A percentile compares a stretch with the other conserved stretches of the same genome.
Evolutionary conservation across 2,329 filamentous ascomycete species (phyloP).

Genomic region (Claviceps cyperi): DNA sequence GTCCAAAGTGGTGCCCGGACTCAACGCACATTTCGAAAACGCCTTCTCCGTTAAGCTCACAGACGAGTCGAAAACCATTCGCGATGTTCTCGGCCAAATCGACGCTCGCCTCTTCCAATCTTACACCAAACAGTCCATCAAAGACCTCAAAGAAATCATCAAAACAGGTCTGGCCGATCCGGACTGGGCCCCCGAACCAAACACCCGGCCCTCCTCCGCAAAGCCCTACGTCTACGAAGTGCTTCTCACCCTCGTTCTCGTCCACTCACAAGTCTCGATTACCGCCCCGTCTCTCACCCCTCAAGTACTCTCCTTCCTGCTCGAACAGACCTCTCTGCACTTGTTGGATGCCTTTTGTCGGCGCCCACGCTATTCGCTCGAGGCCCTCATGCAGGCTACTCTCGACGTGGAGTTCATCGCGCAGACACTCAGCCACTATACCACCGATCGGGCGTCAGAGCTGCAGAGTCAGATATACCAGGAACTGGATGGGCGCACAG

Average conservation of each 20-base stretch:
- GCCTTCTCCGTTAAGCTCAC: slow-evolving; percentile 88
- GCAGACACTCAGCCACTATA: slow-evolving; percentile 83
- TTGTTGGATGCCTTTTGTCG: slow-evolving; percentile 69
- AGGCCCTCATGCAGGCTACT: slow-evolving; percentile 88
- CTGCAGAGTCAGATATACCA: slow-evolving; percentile 85
- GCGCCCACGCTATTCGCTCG: slow-evolving; percentile 55
- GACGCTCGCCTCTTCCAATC: slow-evolving; percentile 83
- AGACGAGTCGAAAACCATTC: slow-evolving; percentile 83
- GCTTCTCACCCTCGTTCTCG: slow-evolving; percentile 71
- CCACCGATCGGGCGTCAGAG: slow-evolving; percentile 65
- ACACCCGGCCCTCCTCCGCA: slow-evolving; percentile 54
- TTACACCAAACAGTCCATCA: slow-evolving; percentile 68
- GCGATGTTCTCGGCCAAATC: slow-evolving; percentile 80
- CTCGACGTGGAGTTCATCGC: slow-evolving; percentile 94
- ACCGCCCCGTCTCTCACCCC: slow-evolving; percentile 62
- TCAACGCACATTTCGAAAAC: slow-evolving; percentile 88
- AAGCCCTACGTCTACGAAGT: slow-evolving; percentile 81
- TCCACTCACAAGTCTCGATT: slow-evolving; percentile 80
- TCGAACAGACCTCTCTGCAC: slow-evolving; percentile 66
- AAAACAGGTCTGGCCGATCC: slow-evolving; percentile 55
- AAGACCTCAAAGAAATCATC: slow-evolving; percentile 54
- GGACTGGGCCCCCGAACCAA: slow-evolving; percentile 51
- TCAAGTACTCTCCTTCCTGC: slow-evolving; percentile 72
- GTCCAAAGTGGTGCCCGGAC: slow-evolving; percentile 64
- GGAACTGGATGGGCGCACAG: slow-evolving; percentile 76